Conservation (phyloP, 352 stramenopile species). For the Phytophthora crassamura region DNA sequence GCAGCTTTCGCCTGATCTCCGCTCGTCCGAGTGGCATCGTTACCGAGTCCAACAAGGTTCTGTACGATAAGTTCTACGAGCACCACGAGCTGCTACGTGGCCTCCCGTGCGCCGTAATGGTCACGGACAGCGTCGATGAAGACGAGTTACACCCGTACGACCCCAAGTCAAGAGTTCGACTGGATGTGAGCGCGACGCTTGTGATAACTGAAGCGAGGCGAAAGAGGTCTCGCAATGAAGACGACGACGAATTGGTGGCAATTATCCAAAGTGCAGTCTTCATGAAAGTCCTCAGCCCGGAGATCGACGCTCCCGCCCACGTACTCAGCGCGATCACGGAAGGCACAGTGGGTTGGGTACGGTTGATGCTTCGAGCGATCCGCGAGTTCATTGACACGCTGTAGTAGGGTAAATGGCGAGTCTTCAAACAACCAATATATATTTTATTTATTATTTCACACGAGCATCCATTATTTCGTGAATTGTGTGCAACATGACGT, state of each 20-base stretch:
- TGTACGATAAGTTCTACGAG: constrained; percentile 36
- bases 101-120: constrained; percentile 22
- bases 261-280: constrained; percentile 19
- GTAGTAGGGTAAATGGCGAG: neutral
- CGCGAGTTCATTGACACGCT: neutral
- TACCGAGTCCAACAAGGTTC: constrained; percentile 33
- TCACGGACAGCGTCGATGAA: constrained; percentile 36
- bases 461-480: constrained; percentile 18
- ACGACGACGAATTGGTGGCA: constrained; percentile 15
- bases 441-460: neutral
- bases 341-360: constrained; percentile 10
- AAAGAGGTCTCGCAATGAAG: constrained; percentile 1
- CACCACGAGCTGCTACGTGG: constrained; percentile 3
- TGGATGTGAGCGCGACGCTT: constrained; percentile 34
- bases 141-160: constrained; percentile 50
- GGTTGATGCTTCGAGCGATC: constrained; percentile 17
- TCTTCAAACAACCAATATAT: no score
- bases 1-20: constrained; percentile 36
- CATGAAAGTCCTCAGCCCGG: constrained; percentile 5
- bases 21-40: constrained; percentile 12
- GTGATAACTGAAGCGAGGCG: constrained; percentile 21
- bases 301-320: constrained; percentile 12
- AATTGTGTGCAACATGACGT: constrained; percentile 27
- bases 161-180: constrained; percentile 27
- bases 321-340: constrained; percentile 7